Conservation (phyloP, 176 grass and related monocot species). For the Cenchrus purpureus region DNA sequence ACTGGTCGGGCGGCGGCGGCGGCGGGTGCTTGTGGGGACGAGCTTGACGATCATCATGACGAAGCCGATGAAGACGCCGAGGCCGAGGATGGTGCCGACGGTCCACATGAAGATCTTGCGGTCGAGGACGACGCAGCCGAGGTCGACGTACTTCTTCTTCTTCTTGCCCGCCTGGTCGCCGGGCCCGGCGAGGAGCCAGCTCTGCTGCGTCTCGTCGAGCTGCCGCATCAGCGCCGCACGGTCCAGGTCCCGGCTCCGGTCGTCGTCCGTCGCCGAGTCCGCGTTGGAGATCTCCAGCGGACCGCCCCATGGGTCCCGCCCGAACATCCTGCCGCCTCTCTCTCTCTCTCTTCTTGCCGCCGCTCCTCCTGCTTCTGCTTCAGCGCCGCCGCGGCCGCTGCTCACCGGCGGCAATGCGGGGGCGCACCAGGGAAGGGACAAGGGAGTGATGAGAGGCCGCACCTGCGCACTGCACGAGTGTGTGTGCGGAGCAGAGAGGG, state of each 20-base stretch:
- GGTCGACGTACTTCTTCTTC: conserved; percentile 84
- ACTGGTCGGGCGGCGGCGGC: conserved; percentile 65
- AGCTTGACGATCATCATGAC: conserved; percentile 91
- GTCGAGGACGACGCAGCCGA: conserved; percentile 80
- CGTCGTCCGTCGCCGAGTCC: conserved; percentile 90
- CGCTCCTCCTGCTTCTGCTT: background rate
- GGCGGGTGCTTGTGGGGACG: conserved; percentile 68
- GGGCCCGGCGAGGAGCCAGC: conserved; percentile 79
- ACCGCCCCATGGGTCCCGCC: conserved; percentile 91
- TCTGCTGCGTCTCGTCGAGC: conserved; percentile 94
- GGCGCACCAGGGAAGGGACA: too few relatives aligned
- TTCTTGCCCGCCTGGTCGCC: conserved; percentile 75
- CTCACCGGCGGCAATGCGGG: conserved; percentile 14
- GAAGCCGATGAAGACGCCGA: conserved; percentile 77
- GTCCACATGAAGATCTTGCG: conserved; percentile 95
- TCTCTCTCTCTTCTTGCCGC: background rate
- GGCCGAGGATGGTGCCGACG: conserved; percentile 69
- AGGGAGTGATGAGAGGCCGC: background rate
- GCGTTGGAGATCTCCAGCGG: conserved; percentile 84
- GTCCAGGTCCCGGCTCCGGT: conserved; percentile 84
- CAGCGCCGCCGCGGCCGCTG: background rate
- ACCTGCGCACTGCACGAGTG: background rate
- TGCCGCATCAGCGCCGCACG: conserved; percentile 77
- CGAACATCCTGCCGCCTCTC: conserved; percentile 68
- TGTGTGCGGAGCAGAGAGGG: background rate